Conservation (phyloP, 192 early-diverging fungal genomes). For the Umbelopsis ramanniana region DNA sequence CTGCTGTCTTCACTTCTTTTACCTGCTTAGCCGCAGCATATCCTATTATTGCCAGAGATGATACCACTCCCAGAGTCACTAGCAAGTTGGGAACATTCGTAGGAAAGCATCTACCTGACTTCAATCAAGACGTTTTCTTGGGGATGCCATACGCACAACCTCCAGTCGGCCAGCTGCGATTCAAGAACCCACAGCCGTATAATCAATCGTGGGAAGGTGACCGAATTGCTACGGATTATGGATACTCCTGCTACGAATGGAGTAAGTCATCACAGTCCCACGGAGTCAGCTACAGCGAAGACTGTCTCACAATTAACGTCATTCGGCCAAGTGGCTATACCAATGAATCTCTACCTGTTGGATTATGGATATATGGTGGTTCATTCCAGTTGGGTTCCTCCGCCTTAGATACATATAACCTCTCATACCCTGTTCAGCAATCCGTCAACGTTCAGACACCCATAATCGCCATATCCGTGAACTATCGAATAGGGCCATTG, state of each 20-base stretch:
- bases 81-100: neutral
- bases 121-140: slow-evolving; percentile 34
- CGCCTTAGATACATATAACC: neutral
- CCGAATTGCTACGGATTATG: slow-evolving; percentile 12
- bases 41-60: neutral
- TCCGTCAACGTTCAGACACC: slow-evolving; percentile 9
- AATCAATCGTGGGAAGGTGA: slow-evolving; percentile 1
- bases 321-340: slow-evolving; percentile 43
- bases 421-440: slow-evolving; percentile 20
- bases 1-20: neutral
- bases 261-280: slow-evolving; percentile 31
- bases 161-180: slow-evolving; percentile 44
- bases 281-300: slow-evolving; percentile 41
- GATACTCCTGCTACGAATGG: slow-evolving; percentile 21
- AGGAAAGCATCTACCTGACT: neutral
- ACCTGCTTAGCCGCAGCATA: neutral
- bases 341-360: slow-evolving; percentile 52
- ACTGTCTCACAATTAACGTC: slow-evolving; percentile 60
- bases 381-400: slow-evolving; percentile 8
- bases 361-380: slow-evolving; percentile 46
- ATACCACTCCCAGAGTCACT: neutral
- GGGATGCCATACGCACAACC: slow-evolving; percentile 59
- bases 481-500: slow-evolving; percentile 62
- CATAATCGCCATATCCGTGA: slow-evolving; percentile 51
- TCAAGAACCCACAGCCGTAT: slow-evolving; percentile 33